Conservation (phyloP, 2,329 filamentous ascomycete species). For the Penicillium corylophilum region DNA sequence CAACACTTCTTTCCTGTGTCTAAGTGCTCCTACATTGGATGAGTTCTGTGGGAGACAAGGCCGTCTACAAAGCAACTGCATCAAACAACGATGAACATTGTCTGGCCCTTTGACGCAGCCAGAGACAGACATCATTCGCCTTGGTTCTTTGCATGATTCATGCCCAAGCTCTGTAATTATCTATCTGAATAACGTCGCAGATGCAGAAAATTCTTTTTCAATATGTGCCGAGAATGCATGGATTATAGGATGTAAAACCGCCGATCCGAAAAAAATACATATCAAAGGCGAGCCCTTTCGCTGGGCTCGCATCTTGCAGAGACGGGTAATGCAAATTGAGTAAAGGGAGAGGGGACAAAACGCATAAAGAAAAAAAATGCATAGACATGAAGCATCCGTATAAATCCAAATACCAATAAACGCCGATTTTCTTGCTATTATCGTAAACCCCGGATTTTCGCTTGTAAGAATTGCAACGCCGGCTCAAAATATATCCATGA, state of each 20-base stretch:
- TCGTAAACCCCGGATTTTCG: constrained; percentile 27
- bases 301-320: neutral
- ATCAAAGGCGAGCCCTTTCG: neutral
- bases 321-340: constrained; percentile 1
- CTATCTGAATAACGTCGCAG: neutral
- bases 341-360: constrained; percentile 1
- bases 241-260: neutral
- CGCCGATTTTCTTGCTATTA: constrained; percentile 32
- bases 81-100: neutral
- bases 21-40: neutral
- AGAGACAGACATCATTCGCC: neutral
- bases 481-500: constrained; percentile 21
- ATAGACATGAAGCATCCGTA: constrained; percentile 14
- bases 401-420: constrained; percentile 16
- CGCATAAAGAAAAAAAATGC: constrained; percentile 1
- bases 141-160: neutral
- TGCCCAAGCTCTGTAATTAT: neutral
- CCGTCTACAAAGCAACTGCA: neutral
- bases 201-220: neutral
- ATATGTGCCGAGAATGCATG: neutral
- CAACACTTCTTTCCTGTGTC: neutral
- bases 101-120: neutral
- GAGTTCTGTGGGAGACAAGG: neutral
- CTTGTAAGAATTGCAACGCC: constrained; percentile 10
- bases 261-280: neutral